These are phyloP conservation scores for Ceratobasidium sp. DNA, from an alignment of 1,284 basidiomycete genomes.

Conservation along the genomic window DNA sequence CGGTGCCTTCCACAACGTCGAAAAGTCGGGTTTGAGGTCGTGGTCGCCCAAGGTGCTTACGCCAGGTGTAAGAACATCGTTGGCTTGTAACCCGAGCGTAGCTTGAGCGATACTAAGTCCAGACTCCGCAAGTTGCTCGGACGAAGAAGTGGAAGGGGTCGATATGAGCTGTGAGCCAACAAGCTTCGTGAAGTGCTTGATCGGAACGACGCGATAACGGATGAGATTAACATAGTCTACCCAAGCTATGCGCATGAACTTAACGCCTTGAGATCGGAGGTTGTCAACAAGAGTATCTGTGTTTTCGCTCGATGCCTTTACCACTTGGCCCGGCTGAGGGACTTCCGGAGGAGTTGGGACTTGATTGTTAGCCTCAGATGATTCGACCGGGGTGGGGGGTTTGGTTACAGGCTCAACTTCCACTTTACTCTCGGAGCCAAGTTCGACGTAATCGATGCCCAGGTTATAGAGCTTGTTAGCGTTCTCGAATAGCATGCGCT, in stretches of 20 bases:
- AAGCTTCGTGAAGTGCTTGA: conserved; percentile 68
- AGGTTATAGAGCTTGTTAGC: conserved; percentile 71
- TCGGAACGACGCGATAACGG: conserved; percentile 69
- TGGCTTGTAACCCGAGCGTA: conserved; percentile 63
- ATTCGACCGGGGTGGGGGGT: too few relatives aligned
- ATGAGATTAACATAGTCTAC: conserved; percentile 69
- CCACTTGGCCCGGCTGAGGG: too few relatives aligned
- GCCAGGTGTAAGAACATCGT: conserved; percentile 57
- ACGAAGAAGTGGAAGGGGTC: background rate
- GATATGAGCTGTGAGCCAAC: conserved; percentile 52
- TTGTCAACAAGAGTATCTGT: background rate
- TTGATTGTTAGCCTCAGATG: too few relatives aligned
- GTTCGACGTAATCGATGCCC: conserved; percentile 54
- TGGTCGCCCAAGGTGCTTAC: conserved; percentile 66
- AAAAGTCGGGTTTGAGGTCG: conserved; percentile 68
- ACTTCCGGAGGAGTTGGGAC: too few relatives aligned
- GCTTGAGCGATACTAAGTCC: conserved; percentile 65
- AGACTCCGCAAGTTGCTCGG: conserved; percentile 58
- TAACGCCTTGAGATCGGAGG: conserved; percentile 34
- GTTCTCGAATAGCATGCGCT: conserved; percentile 70
- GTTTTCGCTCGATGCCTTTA: too few relatives aligned
- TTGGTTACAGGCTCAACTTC: too few relatives aligned
- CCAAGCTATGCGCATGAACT: conserved; percentile 71
- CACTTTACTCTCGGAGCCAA: background rate
- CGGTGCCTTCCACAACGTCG: conserved; percentile 65